Base-by-base conservation (phyloP, 2,329 filamentous ascomycete genomes). In the Xylariaceae sp. region DNA sequence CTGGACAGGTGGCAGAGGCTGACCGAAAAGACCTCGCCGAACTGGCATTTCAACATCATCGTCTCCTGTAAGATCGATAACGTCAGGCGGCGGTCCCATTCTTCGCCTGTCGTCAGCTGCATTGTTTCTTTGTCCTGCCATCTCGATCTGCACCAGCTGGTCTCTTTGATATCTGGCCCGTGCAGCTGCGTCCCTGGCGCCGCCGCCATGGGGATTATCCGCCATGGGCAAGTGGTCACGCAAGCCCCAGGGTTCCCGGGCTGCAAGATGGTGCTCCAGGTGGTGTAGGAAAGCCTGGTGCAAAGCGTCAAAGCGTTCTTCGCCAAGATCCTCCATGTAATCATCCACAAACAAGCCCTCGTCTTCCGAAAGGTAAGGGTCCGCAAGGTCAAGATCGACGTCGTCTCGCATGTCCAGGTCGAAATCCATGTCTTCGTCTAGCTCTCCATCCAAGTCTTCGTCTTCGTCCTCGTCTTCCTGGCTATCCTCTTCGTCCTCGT, bases 31-130 rank as follows among this genome's bases (percentile, higher is more conserved):
- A 13, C 30, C 43, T 30, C 42, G 46, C 12, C 47, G 49, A 18
- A 1, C 30, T 12, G 42, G 45, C 13, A 42, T 32, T 5, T 51
- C 57, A 4, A n/a, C 16, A 15, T 56, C 53, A n/a, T 60, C 61
- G 22, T 67, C 65, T 34, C 59, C 61, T n/a, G 65, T 67, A 2
- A 67, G 56, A 34, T 67, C 65, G 19, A 67, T 67, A 1, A 67
- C 47, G 18, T 64, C 55, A 0, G 60, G 62, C 26, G 58, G 29
- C 7, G 46, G 56, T 51, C 53, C 46, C 32, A 41, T 36, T 48
- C 50, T 47, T 44, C 44, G 54, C 29, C 39, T 55, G 18, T 36
- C 41, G 39, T 41, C 42, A 1, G 19, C 30, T 1, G 18, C 18
- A 16, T 10, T 26, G 43, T 46, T 58, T 26, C 45, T 43, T 42